A percentile compares a stretch with the other conserved stretches of the same genome.
These are phyloP conservation scores for Jatropha multifida DNA, from an alignment of 441 rosid genomes.

Conservation along the genomic window DNA sequence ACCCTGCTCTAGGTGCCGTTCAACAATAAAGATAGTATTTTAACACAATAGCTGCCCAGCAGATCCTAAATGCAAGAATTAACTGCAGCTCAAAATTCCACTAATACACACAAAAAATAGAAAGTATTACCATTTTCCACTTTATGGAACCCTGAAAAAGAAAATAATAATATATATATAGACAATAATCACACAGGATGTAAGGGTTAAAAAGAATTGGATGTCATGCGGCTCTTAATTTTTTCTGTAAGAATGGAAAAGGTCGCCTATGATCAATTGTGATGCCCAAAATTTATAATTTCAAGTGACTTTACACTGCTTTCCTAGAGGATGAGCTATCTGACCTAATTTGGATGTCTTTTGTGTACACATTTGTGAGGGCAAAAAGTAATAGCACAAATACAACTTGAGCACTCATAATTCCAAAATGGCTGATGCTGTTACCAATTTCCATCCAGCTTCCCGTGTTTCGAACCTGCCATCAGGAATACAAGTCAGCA, in stretches of 20 bases:
- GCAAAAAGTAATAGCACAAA: slow-evolving; percentile 87
- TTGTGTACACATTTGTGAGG: slow-evolving; percentile 79
- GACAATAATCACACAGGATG: background rate
- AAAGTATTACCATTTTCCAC: too few species aligned
- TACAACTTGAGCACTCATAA: slow-evolving; percentile 94
- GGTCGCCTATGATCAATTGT: background rate
- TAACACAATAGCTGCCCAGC: too few species aligned
- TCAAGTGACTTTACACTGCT: slow-evolving; percentile 37
- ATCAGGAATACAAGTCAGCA: background rate
- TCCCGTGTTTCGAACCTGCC: slow-evolving; percentile 82
- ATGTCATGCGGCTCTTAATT: background rate
- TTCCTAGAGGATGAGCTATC: slow-evolving; percentile 46
- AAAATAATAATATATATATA: background rate
- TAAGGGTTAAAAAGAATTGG: background rate
- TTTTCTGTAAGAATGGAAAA: background rate
- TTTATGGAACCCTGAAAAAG: too few species aligned
- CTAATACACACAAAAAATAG: too few species aligned
- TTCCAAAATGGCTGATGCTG: slow-evolving; percentile 96
- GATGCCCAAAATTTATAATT: background rate
- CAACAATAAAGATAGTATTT: too few species aligned
- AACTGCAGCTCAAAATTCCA: too few species aligned
- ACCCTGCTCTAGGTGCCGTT: too few species aligned
- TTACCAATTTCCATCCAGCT: slow-evolving; percentile 99
- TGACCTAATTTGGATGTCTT: slow-evolving; percentile 53
- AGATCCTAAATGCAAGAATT: too few species aligned